These are phyloP conservation scores for Neurospora hispaniola DNA, from an alignment of 495 filamentous ascomycete genomes.

Conservation along the genomic window DNA sequence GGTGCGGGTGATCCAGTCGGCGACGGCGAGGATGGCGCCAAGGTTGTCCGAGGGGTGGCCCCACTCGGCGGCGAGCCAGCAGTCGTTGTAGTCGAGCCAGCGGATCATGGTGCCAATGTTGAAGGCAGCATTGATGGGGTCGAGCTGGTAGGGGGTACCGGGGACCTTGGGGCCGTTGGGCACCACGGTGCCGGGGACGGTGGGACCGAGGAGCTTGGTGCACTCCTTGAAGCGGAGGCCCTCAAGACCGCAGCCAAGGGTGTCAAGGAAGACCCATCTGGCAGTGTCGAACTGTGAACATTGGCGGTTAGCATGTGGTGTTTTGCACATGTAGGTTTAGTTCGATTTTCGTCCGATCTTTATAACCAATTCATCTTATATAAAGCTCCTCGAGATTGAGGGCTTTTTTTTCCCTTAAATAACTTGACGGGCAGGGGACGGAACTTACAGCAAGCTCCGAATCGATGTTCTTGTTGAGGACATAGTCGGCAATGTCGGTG, in stretches of 20 bases:
- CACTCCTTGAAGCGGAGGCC: constrained; percentile 94
- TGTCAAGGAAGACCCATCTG: constrained; percentile 83
- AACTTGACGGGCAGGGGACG: not conserved
- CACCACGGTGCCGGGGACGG: constrained; percentile 82
- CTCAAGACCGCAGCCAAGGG: constrained; percentile 91
- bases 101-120: constrained; percentile 98
- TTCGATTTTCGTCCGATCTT: not conserved
- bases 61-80: constrained; percentile 98
- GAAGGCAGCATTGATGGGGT: constrained; percentile 92
- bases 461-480: constrained; percentile 81
- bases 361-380: not conserved
- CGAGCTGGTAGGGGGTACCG: constrained; percentile 86
- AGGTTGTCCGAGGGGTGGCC: constrained; percentile 96
- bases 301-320: constrained; percentile 11
- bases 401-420: not conserved
- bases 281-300: constrained; percentile 78
- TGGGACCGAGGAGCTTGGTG: constrained; percentile 85
- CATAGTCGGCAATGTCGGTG: constrained; percentile 85
- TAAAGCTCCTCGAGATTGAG: not conserved
- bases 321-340: not conserved
- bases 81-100: constrained; percentile 99
- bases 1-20: constrained; percentile 94
- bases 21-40: constrained; percentile 88
- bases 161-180: constrained; percentile 89
- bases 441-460: constrained; percentile 80